Percentiles rank a stretch among this genome's conserved stretches.
Evolutionary conservation across 2,329 filamentous ascomycete species (phyloP).

Genomic region (Elsinoe arachidis): DNA sequence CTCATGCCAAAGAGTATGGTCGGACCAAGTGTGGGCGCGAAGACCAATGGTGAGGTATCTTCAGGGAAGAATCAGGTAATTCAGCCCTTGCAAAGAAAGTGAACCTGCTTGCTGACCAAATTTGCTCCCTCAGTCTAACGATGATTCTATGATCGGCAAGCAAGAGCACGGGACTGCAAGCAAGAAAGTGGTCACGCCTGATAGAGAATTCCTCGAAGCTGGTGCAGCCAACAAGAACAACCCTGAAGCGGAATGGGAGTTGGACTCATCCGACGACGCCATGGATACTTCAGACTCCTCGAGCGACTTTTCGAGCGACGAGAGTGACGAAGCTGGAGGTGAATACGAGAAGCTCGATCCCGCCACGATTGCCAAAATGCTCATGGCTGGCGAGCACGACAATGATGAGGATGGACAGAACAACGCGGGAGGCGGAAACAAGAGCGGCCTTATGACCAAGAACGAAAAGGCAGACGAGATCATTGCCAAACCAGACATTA

Average conservation of each 20-base stretch:
- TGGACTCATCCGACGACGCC: constrained; percentile 53
- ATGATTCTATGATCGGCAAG: not conserved
- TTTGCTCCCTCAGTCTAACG: not conserved
- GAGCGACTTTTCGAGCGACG: constrained; percentile 39
- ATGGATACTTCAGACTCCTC: constrained; percentile 41
- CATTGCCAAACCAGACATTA: constrained; percentile 61
- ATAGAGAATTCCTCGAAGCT: constrained; percentile 37
- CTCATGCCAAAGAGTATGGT: too few species aligned
- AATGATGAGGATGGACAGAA: constrained; percentile 65
- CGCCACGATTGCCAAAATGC: constrained; percentile 71
- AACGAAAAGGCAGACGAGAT: constrained; percentile 59
- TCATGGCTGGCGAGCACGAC: constrained; percentile 74
- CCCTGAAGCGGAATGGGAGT: constrained; percentile 71
- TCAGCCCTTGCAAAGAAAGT: too few species aligned
- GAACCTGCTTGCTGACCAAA: too few species aligned
- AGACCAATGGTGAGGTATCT: too few species aligned
- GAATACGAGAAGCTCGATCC: constrained; percentile 67
- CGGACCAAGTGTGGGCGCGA: too few species aligned
- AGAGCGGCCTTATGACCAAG: constrained; percentile 60
- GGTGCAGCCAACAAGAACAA: constrained; percentile 39
- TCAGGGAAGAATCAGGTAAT: too few species aligned
- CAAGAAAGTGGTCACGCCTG: constrained; percentile 5
- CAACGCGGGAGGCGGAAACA: constrained; percentile 37
- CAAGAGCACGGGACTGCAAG: not conserved
- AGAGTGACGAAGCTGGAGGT: constrained; percentile 46